Base-by-base conservation (phyloP, 441 rosid genomes). In the Arabidopsis hybrid region DNA sequence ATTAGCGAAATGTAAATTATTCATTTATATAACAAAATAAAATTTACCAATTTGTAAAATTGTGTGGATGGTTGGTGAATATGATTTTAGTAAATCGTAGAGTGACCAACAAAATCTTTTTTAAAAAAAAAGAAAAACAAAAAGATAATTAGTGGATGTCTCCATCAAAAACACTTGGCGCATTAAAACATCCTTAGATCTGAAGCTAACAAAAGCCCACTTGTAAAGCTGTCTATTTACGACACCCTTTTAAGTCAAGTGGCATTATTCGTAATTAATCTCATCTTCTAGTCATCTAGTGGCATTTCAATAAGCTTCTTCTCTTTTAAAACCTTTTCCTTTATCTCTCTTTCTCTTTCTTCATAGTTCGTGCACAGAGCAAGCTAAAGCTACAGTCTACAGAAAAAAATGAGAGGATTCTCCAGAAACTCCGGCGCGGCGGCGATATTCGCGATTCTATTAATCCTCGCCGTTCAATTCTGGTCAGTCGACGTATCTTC, bases 381-480 rank as follows among this genome's bases (percentile, higher is more conserved):
- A 2, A 59, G 14, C 8, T 14, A 16, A 40, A 60, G 69, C 51
- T 34, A 59, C 46, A 67, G 69, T 0, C 0, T 0, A 12, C 6
- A 69, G 9, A 47, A 6, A n/a, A 0, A 26, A 14, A 89, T 90
- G 95, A 80, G 80, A 75, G 60, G 70, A 74, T 60, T 80, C 38
- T 65, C 49, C 16, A 58, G 9, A 65, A 71, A 64, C 60, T 69
- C 79, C 65, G 65, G 72, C 62, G 2, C 74, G 65, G 68, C 70
- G 43, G 59, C 64, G 59, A 5, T 81, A 12, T 67, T 85, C 65
- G 36, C 74, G 17, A 53, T 84, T 52, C 60, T 75, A 9, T 59
- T 82, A 29, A 71, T 87, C 76, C 72, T 86, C 17, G 61, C 84
- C 75, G 76, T 83, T 65, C 88, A 81, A 17, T 18, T 17, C 79